phyloP scores from a whole-genome alignment of 2,329 filamentous ascomycete genomes.

The Coniochaeta hoffmannii region DNA sequence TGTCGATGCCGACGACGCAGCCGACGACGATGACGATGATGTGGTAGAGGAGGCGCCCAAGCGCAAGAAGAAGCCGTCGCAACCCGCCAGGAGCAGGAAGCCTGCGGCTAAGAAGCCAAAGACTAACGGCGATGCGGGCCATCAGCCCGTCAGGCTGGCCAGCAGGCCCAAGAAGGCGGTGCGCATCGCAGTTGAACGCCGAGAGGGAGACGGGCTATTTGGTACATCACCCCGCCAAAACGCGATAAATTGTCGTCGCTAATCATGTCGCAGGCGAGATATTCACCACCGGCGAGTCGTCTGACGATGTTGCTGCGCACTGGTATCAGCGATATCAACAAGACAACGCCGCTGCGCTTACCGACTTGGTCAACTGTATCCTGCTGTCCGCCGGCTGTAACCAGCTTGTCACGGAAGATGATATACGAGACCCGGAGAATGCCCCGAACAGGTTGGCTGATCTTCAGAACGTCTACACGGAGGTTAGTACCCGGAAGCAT shows the following conservation, averaged over 20 bases:
- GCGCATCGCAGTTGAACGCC: constrained; percentile 41
- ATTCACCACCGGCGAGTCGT: constrained; percentile 50
- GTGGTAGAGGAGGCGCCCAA: constrained; percentile 31
- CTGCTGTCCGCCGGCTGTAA: constrained; percentile 72
- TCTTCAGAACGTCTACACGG: constrained; percentile 81
- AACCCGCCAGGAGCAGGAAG: constrained; percentile 41
- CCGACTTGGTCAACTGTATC: constrained; percentile 60
- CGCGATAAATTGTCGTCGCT: constrained; percentile 14
- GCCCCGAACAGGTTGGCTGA: constrained; percentile 71
- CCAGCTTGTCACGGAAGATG: constrained; percentile 67
- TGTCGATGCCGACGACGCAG: constrained; percentile 28
- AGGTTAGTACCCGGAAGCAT: constrained; percentile 39
- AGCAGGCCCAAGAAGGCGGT: constrained; percentile 50
- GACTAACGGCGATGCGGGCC: constrained; percentile 43
- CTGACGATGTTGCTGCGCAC: constrained; percentile 49
- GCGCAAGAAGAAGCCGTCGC: constrained; percentile 33
- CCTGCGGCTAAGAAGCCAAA: constrained; percentile 58
- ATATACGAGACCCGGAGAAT: constrained; percentile 86
- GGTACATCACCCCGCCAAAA: constrained; percentile 25
- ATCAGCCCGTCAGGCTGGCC: constrained; percentile 34
- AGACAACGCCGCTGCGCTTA: constrained; percentile 46
- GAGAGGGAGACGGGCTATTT: constrained; percentile 47
- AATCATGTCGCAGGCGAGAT: constrained; percentile 45
- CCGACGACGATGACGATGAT: constrained; percentile 31
- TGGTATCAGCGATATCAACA: constrained; percentile 53